A percentile compares a stretch with the other conserved stretches of the same genome.
These are phyloP conservation scores for Leishmania braziliensis DNA, from an alignment of 208 protist genomes.

Conservation along the genomic window DNA sequence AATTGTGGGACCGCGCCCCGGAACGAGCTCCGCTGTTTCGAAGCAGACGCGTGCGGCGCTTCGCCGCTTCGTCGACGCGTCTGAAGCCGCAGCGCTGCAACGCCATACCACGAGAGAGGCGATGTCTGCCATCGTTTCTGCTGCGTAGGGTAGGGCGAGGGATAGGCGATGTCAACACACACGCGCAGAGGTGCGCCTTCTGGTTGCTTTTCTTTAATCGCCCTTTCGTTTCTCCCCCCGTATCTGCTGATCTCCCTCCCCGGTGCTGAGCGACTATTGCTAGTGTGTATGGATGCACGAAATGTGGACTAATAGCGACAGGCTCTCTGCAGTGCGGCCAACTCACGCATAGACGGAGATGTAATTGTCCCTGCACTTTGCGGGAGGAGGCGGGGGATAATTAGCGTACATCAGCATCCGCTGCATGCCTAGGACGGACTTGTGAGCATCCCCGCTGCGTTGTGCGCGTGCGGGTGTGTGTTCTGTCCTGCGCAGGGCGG, in stretches of 20 bases:
- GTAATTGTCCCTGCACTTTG: neutral
- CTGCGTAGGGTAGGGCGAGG: constrained; percentile 6
- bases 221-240: neutral
- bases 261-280: neutral
- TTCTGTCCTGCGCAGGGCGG: neutral
- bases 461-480: neutral
- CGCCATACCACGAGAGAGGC: constrained; percentile 27
- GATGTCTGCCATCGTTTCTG: constrained; percentile 9
- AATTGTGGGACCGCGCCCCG: constrained; percentile 52
- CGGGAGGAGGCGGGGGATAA: neutral
- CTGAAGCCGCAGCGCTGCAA: constrained; percentile 48
- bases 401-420: neutral
- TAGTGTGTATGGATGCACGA: neutral
- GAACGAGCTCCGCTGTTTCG: constrained; percentile 19
- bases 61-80: constrained; percentile 44
- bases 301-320: neutral
- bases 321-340: neutral
- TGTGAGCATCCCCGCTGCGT: neutral
- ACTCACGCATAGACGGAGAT: neutral
- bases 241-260: neutral
- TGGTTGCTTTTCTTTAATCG: neutral
- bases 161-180: neutral
- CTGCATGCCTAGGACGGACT: neutral
- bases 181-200: neutral
- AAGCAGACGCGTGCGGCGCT: constrained; percentile 56